A percentile compares a stretch with the other conserved stretches of the same genome.
Evolutionary conservation across 768 basidiomycete genomes (phyloP).

Genomic region (Amyloporia xantha): DNA sequence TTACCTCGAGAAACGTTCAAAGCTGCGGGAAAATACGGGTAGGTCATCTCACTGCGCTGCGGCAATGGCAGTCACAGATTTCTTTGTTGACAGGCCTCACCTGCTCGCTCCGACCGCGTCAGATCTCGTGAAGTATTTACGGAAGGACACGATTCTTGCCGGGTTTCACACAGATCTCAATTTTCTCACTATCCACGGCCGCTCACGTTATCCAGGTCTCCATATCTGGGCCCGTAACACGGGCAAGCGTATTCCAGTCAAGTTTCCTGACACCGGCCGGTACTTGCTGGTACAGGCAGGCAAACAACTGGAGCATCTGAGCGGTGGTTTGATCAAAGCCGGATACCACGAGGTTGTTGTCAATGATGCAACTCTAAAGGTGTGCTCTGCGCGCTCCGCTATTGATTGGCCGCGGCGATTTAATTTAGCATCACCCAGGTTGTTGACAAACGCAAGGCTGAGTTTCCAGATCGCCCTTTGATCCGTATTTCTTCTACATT

Average conservation of each 20-base stretch:
- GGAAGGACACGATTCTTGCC: conserved; percentile 79
- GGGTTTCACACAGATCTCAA: conserved; percentile 95
- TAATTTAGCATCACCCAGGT: conserved; percentile 32
- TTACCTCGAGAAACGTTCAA: conserved; percentile 63
- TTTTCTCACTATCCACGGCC: conserved; percentile 87
- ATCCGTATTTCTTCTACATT: conserved; percentile 97
- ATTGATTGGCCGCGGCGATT: not conserved
- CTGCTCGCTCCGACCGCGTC: conserved; percentile 92
- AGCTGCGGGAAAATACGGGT: conserved; percentile 83
- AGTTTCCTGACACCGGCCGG: conserved; percentile 73
- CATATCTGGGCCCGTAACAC: conserved; percentile 95
- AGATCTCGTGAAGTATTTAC: conserved; percentile 72
- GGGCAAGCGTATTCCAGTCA: conserved; percentile 83
- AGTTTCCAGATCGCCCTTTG: conserved; percentile 69
- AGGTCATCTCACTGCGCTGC: conserved; percentile 19
- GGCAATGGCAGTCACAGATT: not conserved
- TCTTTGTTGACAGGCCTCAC: conserved; percentile 51
- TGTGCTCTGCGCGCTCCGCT: conserved; percentile 25
- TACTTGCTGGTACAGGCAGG: conserved; percentile 92
- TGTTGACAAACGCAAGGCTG: conserved; percentile 51
- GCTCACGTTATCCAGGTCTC: conserved; percentile 79
- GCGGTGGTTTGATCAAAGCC: conserved; percentile 80
- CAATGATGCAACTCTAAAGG: conserved; percentile 69
- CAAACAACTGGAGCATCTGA: conserved; percentile 88
- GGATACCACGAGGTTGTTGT: conserved; percentile 95